These are phyloP conservation scores for Amborella trichopoda DNA, from an alignment of 164 flowering plant species.

Conservation along the genomic window DNA sequence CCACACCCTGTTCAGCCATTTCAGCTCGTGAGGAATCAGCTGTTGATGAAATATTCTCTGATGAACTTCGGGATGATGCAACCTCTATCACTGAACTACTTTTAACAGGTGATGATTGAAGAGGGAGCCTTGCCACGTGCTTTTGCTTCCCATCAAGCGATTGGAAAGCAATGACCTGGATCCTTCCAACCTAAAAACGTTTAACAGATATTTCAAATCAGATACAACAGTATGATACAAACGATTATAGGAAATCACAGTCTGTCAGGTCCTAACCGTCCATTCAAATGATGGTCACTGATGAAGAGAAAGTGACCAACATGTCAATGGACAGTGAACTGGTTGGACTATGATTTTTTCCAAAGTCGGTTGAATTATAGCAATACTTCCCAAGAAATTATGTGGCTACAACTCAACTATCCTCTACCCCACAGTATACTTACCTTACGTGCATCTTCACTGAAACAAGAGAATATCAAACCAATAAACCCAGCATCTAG, in stretches of 20 bases:
- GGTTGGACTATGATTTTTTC: no score
- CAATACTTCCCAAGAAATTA: no score
- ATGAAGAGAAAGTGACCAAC: no score
- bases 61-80: constrained; percentile 58
- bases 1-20: constrained; percentile 47
- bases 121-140: constrained; percentile 26
- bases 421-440: no score
- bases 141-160: constrained; percentile 87
- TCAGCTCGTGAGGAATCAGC: constrained; percentile 34
- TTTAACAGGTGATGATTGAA: constrained; percentile 36
- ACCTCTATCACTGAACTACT: constrained; percentile 40
- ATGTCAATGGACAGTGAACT: no score
- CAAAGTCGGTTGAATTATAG: no score
- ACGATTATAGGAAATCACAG: no score
- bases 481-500: constrained; percentile 97
- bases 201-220: no score
- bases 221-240: no score
- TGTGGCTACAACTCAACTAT: no score
- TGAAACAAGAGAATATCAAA: constrained; percentile 93
- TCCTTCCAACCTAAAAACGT: constrained; percentile 86
- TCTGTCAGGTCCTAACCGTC: no score
- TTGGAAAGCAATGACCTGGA: constrained; percentile 96
- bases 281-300: no score
- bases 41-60: constrained; percentile 28
- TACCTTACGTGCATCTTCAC: constrained; percentile 91